Conservation (phyloP, 129 eudicot species). For the Flaveria ramosissima region DNA sequence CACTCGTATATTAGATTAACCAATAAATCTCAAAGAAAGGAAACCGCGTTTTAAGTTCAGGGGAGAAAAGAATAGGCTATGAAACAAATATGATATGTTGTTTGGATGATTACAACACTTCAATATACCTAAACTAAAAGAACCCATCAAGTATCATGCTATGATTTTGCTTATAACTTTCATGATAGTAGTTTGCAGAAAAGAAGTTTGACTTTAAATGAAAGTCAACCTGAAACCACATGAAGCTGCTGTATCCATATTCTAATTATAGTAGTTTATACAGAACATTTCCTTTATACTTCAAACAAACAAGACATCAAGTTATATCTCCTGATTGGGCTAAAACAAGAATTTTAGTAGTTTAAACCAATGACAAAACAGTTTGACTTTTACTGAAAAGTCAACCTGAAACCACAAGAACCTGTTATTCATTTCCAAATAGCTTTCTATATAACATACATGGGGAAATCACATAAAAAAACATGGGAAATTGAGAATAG, state of each 20-base stretch:
- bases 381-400: slow-evolving; percentile 14
- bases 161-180: too few relatives aligned
- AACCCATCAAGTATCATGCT: neutral
- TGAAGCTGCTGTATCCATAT: slow-evolving; percentile 22
- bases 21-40: neutral
- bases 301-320: neutral
- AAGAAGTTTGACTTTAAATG: slow-evolving; percentile 1
- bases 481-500: slow-evolving; percentile 8
- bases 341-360: neutral
- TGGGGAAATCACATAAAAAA: slow-evolving; percentile 26
- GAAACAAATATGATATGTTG: neutral
- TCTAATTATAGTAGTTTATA: slow-evolving; percentile 2
- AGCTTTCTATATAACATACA: slow-evolving; percentile 28
- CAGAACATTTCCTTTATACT: neutral
- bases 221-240: slow-evolving; percentile 17
- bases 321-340: neutral
- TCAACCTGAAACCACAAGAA: slow-evolving; percentile 20
- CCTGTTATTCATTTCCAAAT: slow-evolving; percentile 28
- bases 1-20: neutral
- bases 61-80: too few relatives aligned
- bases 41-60: neutral
- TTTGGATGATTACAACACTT: neutral
- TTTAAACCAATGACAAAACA: neutral
- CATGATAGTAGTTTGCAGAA: neutral
- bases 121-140: neutral